Evolutionary conservation across 805 yeast species (phyloP), one percentile per base, ranked within the genome.

Genomic region (Ogataea sp.): DNA sequence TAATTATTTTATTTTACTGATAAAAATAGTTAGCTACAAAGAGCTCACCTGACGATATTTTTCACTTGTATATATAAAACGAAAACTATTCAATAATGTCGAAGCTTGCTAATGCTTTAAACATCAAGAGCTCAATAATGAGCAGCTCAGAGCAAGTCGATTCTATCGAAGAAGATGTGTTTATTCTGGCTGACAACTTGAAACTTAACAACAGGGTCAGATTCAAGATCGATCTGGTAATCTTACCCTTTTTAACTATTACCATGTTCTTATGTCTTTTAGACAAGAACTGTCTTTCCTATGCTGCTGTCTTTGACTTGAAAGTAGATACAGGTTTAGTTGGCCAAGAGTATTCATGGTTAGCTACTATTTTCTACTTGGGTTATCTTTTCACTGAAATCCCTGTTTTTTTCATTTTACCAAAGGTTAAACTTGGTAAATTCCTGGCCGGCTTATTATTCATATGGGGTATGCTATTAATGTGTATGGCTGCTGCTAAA

Each of bases 381-480:
- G 89, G 86, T 2, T 82, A 81, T 52, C 55, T 82, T 34, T 65
- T 64, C 14, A 75, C 74, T 47, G 80, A 77, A 46, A 60, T 72
- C 38, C 80, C 81, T 2, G 69, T 74, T 35, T 60, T 46, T 33
- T 48, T 52, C 26, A 17, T 57, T 14, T 48, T 63, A 20, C 66
- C 59, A 28, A 58, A 52, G 34, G 43, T 58, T 27, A 61, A 59
- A 3, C 47, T 61, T 20, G 52, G 55, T 20, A 59, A 55, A 37
- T 59, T 57, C 32, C 54, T 73, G 44, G 44, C 61, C 4, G 44
- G 47, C 4, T 49, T 68, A 41, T 50, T 67, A 13, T 46, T 65
- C 13, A 28, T 64, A 3, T 76, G 83, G 83, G 67, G 74, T 2
- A 39, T 67, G 6, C 52, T 73, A 21, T 56, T 73, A 16, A 68